Evolutionary conservation across 768 basidiomycete species (phyloP).

Genomic region (Macrolepiota dolichaula): DNA sequence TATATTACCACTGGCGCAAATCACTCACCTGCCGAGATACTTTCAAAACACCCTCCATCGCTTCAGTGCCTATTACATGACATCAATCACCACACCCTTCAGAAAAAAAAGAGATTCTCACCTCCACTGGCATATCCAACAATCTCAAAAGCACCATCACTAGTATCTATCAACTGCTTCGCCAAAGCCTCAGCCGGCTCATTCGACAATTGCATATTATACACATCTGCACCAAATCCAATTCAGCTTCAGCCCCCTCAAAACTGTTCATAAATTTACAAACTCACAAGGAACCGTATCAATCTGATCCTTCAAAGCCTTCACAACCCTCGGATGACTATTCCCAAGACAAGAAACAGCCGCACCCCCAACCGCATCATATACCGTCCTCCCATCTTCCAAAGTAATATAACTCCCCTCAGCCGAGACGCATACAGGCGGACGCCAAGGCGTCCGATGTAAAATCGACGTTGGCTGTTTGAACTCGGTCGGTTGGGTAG

Average conservation of each 20-base stretch:
- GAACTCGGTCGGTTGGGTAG: not conserved
- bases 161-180: constrained; percentile 54
- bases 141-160: constrained; percentile 71
- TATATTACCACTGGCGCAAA: not conserved
- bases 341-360: constrained; percentile 81
- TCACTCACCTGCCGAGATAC: constrained; percentile 65
- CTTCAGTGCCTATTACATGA: constrained; percentile 65
- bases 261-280: not conserved
- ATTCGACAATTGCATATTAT: constrained; percentile 82
- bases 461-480: constrained; percentile 35
- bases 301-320: constrained; percentile 77
- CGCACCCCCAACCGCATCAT: constrained; percentile 85
- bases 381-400: constrained; percentile 61
- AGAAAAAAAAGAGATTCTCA: constrained; percentile 21
- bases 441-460: constrained; percentile 71
- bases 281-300: constrained; percentile 73
- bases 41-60: constrained; percentile 87
- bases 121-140: constrained; percentile 78
- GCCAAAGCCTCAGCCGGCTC: constrained; percentile 81
- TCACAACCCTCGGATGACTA: constrained; percentile 64
- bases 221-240: constrained; percentile 56
- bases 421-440: constrained; percentile 62
- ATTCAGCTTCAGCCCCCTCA: not conserved
- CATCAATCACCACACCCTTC: not conserved
- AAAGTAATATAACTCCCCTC: constrained; percentile 72